Evolutionary conservation across 306 rosid species (phyloP).

Genomic region (Potentilla sterilis): DNA sequence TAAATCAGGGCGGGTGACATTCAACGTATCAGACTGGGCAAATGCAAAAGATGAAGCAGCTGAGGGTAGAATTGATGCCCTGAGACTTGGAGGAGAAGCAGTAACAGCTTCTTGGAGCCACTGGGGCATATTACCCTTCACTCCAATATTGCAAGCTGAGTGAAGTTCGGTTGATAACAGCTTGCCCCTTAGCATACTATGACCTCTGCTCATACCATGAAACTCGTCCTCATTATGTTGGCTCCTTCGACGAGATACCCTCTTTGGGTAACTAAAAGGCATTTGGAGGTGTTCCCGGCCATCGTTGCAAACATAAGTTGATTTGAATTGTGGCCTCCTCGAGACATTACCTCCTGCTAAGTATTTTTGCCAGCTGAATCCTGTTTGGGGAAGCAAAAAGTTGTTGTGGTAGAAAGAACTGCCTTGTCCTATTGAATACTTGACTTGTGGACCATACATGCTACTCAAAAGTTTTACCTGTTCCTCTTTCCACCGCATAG

Average conservation of each 20-base stretch:
- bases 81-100: conserved; percentile 26
- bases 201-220: conserved; percentile 29
- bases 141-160: conserved; percentile 22
- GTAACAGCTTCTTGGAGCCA: conserved; percentile 62
- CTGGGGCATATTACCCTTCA: conserved; percentile 43
- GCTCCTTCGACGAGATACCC: conserved; percentile 28
- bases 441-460: conserved; percentile 32
- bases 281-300: conserved; percentile 21
- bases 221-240: conserved; percentile 31
- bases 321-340: conserved; percentile 33
- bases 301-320: conserved; percentile 22
- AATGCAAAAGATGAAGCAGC: conserved; percentile 27
- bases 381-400: conserved; percentile 32
- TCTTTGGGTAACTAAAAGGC: conserved; percentile 29
- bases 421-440: conserved; percentile 35
- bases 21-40: conserved; percentile 29
- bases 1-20: conserved; percentile 24
- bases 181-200: conserved; percentile 20
- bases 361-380: conserved; percentile 33
- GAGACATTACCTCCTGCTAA: conserved; percentile 30
- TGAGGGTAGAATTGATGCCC: conserved; percentile 23
- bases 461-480: conserved; percentile 45
- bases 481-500: conserved; percentile 67
- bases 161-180: conserved; percentile 34
- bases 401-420: conserved; percentile 27